Percentiles rank a stretch among this genome's conserved stretches.
Evolutionary conservation across 2,329 filamentous ascomycete genomes (phyloP).

Genomic region (Aspergillus floridensis): DNA sequence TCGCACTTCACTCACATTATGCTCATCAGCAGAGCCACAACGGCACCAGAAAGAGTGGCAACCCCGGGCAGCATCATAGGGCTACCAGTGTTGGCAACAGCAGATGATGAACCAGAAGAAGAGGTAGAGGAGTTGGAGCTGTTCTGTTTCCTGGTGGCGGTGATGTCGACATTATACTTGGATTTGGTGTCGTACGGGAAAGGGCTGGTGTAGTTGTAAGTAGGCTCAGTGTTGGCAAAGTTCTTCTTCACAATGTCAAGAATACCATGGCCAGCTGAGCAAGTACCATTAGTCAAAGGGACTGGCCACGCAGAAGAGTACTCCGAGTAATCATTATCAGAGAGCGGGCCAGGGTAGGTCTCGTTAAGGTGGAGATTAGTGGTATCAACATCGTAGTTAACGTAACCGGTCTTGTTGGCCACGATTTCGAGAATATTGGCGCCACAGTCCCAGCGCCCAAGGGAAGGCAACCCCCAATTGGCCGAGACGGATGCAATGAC

Average conservation of each 20-base stretch:
- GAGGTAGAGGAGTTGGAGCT: conserved; percentile 1
- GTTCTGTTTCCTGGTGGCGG: conserved; percentile 22
- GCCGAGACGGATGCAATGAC: conserved; percentile 64
- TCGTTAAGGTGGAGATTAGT: conserved; percentile 51
- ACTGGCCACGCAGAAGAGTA: conserved; percentile 31
- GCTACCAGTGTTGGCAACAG: conserved; percentile 13
- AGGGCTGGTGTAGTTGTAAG: conserved; percentile 37
- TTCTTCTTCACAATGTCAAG: conserved; percentile 34
- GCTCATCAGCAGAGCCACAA: conserved; percentile 17
- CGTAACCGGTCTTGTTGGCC: conserved; percentile 60
- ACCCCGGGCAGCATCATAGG: conserved; percentile 12
- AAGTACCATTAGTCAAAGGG: conserved; percentile 28
- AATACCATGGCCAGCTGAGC: conserved; percentile 37
- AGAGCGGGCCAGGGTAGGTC: conserved; percentile 53
- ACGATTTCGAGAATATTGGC: conserved; percentile 67
- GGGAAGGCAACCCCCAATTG: conserved; percentile 68
- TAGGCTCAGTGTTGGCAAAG: conserved; percentile 27
- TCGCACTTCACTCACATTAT: conserved; percentile 6
- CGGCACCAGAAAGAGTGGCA: conserved; percentile 11
- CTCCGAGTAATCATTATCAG: conserved; percentile 25
- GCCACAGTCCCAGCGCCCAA: conserved; percentile 69
- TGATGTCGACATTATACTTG: conserved; percentile 30
- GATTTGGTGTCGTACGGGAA: conserved; percentile 29
- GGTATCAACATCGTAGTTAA: conserved; percentile 41
- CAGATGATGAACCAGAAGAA: conserved; percentile 11